A percentile compares a stretch with the other conserved stretches of the same genome.
These are phyloP conservation scores for Perkinsus marinus DNA, from an alignment of 169 alveolate species.

Conservation along the genomic window DNA sequence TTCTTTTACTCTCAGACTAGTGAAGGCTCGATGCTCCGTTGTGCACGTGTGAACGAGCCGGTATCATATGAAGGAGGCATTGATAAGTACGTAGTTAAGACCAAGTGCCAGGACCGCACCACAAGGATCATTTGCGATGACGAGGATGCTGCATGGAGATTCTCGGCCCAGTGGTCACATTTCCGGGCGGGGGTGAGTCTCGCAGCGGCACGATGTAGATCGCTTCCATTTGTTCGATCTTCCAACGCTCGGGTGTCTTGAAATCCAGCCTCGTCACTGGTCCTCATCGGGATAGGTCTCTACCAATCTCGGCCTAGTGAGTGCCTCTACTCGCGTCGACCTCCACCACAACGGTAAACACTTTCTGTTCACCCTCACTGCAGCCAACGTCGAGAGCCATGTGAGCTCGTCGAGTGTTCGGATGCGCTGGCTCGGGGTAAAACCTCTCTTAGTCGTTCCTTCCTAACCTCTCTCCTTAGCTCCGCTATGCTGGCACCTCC, in stretches of 20 bases:
- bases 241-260: too few relatives aligned
- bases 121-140: not conserved
- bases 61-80: not conserved
- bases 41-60: not conserved
- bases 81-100: not conserved
- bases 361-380: not conserved
- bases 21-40: not conserved
- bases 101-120: not conserved
- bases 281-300: not conserved
- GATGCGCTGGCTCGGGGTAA: not conserved
- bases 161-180: not conserved
- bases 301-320: not conserved
- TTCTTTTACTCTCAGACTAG: not conserved
- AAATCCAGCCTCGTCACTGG: not conserved
- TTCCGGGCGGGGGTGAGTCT: not conserved
- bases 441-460: not conserved
- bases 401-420: not conserved
- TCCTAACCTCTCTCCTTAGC: not conserved
- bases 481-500: not conserved
- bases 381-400: not conserved
- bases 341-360: not conserved
- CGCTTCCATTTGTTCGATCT: too few relatives aligned
- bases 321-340: not conserved
- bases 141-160: not conserved
- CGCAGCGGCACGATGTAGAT: too few relatives aligned